phyloP scores from a whole-genome alignment of 2,329 filamentous ascomycete species.

The Claviceps digitariae region DNA sequence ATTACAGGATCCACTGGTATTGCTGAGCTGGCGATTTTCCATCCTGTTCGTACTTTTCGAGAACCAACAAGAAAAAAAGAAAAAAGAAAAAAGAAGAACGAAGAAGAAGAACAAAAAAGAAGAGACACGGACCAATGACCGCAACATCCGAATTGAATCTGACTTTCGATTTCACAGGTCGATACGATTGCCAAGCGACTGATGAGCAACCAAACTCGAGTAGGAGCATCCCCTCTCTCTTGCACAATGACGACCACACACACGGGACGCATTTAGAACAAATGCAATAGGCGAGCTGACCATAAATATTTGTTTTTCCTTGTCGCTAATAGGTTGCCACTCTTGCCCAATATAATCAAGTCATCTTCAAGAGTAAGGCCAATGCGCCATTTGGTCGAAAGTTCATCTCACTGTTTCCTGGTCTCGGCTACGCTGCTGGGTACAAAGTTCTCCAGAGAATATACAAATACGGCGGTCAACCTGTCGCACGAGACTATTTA shows the following conservation, averaged over 20 bases:
- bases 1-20: slow-evolving; percentile 74
- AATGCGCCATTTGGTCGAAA: slow-evolving; percentile 55
- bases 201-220: slow-evolving; percentile 83
- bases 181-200: slow-evolving; percentile 97
- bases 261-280: background rate
- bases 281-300: slow-evolving; percentile 9
- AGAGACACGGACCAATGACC: background rate
- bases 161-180: slow-evolving; percentile 40
- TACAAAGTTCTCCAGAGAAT: slow-evolving; percentile 96
- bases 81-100: no score
- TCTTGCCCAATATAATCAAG: slow-evolving; percentile 58
- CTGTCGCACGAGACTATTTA: slow-evolving; percentile 84
- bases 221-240: slow-evolving; percentile 25
- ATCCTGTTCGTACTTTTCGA: slow-evolving; percentile 48
- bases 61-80: background rate
- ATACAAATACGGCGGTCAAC: slow-evolving; percentile 98
- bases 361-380: slow-evolving; percentile 90
- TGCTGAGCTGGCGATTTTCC: slow-evolving; percentile 84
- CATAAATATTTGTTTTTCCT: background rate
- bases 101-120: no score
- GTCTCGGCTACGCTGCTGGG: slow-evolving; percentile 89
- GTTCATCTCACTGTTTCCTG: slow-evolving; percentile 92
- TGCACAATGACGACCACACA: background rate
- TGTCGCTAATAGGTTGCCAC: slow-evolving; percentile 16
- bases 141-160: background rate